These are phyloP conservation scores for Pythium myriotylum DNA, from an alignment of 352 stramenopile species.

Conservation along the genomic window DNA sequence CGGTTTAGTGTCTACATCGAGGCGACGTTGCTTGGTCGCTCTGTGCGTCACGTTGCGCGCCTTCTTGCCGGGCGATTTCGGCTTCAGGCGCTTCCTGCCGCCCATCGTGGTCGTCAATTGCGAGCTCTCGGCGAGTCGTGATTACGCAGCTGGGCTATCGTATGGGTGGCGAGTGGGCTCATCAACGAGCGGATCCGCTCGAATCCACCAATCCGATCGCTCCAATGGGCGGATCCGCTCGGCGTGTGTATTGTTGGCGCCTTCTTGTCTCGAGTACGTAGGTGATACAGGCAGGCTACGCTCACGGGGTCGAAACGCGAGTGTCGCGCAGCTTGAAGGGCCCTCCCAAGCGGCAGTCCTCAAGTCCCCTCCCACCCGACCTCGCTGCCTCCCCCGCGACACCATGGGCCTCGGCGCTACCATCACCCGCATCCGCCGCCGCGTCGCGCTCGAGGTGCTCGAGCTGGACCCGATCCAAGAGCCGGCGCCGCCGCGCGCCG, in stretches of 20 bases:
- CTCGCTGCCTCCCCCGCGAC: no score
- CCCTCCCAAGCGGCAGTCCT: no score
- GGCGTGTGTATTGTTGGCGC: not conserved
- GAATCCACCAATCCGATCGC: not conserved
- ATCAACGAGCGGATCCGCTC: no score
- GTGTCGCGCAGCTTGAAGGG: no score
- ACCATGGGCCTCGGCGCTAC: conserved; percentile 40
- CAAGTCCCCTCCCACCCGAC: no score
- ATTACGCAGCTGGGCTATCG: conserved; percentile 2
- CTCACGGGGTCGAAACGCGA: no score
- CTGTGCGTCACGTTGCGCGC: not conserved
- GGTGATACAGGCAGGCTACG: no score
- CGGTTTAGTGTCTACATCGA: conserved; percentile 4
- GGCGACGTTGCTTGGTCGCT: conserved; percentile 21
- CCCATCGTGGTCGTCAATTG: conserved; percentile 10
- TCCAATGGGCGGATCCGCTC: conserved; percentile 5
- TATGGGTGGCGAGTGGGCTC: not conserved
- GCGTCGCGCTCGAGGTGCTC: conserved; percentile 60
- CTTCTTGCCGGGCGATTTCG: conserved; percentile 6
- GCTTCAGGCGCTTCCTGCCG: conserved; percentile 7
- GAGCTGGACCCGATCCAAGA: conserved; percentile 56
- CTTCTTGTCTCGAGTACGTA: conserved; percentile 2
- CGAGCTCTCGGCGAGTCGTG: not conserved
- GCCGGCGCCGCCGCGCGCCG: conserved; percentile 38
- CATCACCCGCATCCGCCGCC: conserved; percentile 48